Conservation (phyloP, 208 protist genomes). For the Blastocrithidia nonstop region DNA sequence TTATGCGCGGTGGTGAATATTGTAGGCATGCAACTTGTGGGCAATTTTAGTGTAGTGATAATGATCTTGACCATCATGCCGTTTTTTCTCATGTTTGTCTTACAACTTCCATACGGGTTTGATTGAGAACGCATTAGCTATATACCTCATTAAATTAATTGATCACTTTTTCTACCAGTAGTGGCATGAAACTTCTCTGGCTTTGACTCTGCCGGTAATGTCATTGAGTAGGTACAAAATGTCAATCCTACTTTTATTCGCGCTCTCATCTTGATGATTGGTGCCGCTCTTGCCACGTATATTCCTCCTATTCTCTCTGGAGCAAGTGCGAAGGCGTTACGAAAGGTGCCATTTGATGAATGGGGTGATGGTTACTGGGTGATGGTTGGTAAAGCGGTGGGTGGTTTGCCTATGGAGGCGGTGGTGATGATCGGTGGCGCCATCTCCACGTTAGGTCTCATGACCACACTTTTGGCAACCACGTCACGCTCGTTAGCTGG, state of each 20-base stretch:
- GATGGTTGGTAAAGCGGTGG: slow-evolving; percentile 68
- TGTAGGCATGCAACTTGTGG: slow-evolving; percentile 54
- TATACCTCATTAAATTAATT: slow-evolving; percentile 59
- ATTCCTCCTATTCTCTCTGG: slow-evolving; percentile 77
- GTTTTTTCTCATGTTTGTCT: slow-evolving; percentile 78
- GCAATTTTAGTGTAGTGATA: slow-evolving; percentile 56
- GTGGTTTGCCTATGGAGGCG: slow-evolving; percentile 48
- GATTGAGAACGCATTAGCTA: slow-evolving; percentile 57
- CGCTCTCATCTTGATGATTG: slow-evolving; percentile 73
- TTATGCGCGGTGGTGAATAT: slow-evolving; percentile 66
- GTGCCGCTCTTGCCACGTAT: slow-evolving; percentile 57
- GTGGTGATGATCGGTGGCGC: slow-evolving; percentile 64
- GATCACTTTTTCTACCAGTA: slow-evolving; percentile 73
- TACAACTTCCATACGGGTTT: slow-evolving; percentile 66
- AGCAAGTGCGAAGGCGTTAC: slow-evolving; percentile 33
- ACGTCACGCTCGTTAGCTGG: slow-evolving; percentile 71
- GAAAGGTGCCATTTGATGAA: slow-evolving; percentile 35
- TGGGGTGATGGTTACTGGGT: slow-evolving; percentile 84
- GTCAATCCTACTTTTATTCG: slow-evolving; percentile 68
- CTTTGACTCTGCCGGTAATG: slow-evolving; percentile 81
- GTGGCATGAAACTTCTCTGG: slow-evolving; percentile 85
- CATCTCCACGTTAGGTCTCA: slow-evolving; percentile 72
- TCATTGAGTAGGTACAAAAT: slow-evolving; percentile 81
- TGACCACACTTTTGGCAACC: slow-evolving; percentile 72
- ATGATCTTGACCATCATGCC: slow-evolving; percentile 76